A percentile compares a stretch with the other conserved stretches of the same genome.
Evolutionary conservation across 345 rosid genomes (phyloP).

Genomic region (Salix purpurea): DNA sequence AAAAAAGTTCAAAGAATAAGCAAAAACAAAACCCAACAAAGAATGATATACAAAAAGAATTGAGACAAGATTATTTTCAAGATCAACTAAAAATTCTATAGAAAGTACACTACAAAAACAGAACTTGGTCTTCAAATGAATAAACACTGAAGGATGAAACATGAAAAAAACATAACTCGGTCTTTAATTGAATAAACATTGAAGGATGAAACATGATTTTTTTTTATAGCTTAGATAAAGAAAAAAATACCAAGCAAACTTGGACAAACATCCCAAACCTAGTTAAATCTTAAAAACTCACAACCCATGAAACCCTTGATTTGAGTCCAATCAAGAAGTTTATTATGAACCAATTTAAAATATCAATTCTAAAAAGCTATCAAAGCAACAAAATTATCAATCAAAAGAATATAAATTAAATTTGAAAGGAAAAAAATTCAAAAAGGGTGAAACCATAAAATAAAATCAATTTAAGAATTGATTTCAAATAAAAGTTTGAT

Average conservation of each 20-base stretch:
- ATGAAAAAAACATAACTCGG: rapidly evolving
- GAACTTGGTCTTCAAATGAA: too few species aligned
- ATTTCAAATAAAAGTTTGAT: too few species aligned
- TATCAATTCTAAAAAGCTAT: neutral
- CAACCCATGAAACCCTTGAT: neutral
- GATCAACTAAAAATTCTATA: too few species aligned
- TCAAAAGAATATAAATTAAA: neutral
- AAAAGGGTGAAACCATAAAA: neutral
- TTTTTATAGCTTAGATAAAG: too few species aligned
- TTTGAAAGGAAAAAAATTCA: neutral
- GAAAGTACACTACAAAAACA: too few species aligned
- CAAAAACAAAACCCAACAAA: too few species aligned
- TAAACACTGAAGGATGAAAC: too few species aligned
- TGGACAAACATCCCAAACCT: neutral
- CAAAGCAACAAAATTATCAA: neutral
- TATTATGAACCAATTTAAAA: neutral
- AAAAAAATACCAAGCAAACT: neutral
- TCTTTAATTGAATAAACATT: too few species aligned
- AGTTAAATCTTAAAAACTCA: neutral
- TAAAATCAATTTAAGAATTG: neutral
- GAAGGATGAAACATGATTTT: too few species aligned
- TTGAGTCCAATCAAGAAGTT: neutral
- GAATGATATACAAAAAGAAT: too few species aligned
- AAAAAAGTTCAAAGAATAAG: too few species aligned
- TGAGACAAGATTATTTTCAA: too few species aligned